Conservation (phyloP, 208 protist species). For the Leishmania lainsoni region DNA sequence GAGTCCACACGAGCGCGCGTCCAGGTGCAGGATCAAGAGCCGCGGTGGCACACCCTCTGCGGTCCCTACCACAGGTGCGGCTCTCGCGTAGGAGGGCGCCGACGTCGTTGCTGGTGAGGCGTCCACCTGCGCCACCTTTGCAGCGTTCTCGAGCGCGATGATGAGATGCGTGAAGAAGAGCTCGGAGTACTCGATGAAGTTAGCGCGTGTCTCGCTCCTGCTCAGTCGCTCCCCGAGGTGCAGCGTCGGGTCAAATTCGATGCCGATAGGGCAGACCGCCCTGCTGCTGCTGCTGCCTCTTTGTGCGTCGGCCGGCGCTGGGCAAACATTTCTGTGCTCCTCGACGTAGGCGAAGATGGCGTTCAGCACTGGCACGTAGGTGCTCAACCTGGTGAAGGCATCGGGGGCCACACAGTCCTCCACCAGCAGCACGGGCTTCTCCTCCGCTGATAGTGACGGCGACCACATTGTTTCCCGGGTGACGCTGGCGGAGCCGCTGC, state of each 20-base stretch:
- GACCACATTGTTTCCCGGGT: not conserved
- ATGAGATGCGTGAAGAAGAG: constrained; percentile 25
- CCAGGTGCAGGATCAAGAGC: constrained; percentile 19
- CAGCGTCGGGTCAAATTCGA: constrained; percentile 17
- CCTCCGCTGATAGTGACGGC: not conserved
- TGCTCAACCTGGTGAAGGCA: constrained; percentile 15
- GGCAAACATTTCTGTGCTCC: not conserved
- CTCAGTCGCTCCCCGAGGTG: constrained; percentile 16
- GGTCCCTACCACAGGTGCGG: not conserved
- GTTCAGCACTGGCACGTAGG: constrained; percentile 17
- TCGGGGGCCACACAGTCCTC: constrained; percentile 17
- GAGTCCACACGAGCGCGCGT: constrained; percentile 11
- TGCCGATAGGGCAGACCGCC: constrained; percentile 13
- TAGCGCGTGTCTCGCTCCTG: constrained; percentile 6
- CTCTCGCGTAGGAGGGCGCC: not conserved
- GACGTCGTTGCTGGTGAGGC: not conserved
- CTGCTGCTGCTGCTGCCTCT: constrained; percentile 5
- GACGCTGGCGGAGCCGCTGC: constrained; percentile 1
- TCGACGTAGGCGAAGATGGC: constrained; percentile 13
- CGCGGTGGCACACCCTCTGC: not conserved
- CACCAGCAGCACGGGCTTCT: constrained; percentile 17
- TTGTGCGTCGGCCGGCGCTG: not conserved
- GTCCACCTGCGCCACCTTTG: not conserved
- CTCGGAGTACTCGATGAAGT: constrained; percentile 14
- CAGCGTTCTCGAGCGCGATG: constrained; percentile 16